Base-by-base conservation (phyloP, 345 rosid genomes). In the Cardiospermum halicacabum region DNA sequence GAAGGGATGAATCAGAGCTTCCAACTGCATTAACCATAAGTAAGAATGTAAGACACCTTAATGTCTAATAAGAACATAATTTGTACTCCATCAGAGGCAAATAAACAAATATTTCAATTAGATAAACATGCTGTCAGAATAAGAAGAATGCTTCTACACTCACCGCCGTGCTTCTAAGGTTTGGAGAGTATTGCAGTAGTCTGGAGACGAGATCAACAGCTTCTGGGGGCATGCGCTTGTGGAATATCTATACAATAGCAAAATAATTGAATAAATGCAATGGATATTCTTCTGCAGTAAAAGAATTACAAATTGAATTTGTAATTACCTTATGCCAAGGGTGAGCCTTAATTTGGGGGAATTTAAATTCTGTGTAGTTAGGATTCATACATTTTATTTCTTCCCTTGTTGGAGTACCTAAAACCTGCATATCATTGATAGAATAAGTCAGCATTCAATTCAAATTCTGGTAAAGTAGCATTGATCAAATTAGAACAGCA, bases 331-430 rank as follows among this genome's bases (percentile, higher is more conserved):
- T 93, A 75, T 93, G 98, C 98, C 98, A 93, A 3, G 98, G 98
- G 71, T 90, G 98, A 69, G 98, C 98, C 74, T 92, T 92, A 36
- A 92, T 92, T 80, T 92, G 98, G 67, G 98, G 98, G 59, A 93
- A 93, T 62, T 93, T 90, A 78, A 83, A 88, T 69, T 94, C 99
- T 0, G 96, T 94, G 71, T 94, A 94, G 62, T 91, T 86, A 19
- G 99, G 99, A 56, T 94, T 94, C 99, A 94, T 94, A 85, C 99
- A 93, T 67, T 90, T 90, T 56, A 93, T 93, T 82, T 93, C 98
- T 80, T 93, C 98, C 73, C 98, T 82, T 0, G 98, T 93, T 51
- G 98, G 98, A 59, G 98, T 93, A 53, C 98, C 98, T 78, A 93
- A 79, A 53, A 93, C 92, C 98, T 93, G 74, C n/a, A n/a, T n/a